Conservation (phyloP, 1,284 basidiomycete species). For the Porodaedalea pini region DNA sequence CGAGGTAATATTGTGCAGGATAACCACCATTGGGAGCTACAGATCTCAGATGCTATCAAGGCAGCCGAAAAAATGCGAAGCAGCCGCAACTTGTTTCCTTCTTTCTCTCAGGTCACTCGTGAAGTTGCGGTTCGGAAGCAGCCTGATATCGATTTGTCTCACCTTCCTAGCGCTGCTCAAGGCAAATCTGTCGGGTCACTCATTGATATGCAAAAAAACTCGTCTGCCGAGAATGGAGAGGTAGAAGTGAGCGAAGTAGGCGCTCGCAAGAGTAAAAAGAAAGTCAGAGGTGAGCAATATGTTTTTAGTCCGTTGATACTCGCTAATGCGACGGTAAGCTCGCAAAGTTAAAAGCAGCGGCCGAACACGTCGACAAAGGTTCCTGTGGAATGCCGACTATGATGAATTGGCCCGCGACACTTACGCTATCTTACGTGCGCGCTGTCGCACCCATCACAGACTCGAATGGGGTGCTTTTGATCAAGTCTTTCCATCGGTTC, state of each 20-base stretch:
- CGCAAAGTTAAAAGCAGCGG: conserved; percentile 16
- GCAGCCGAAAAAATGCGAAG: conserved; percentile 12
- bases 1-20: conserved; percentile 51
- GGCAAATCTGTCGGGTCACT: conserved; percentile 37
- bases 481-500: conserved; percentile 74
- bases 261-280: conserved; percentile 8
- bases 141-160: conserved; percentile 31
- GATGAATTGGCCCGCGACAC: conserved; percentile 86
- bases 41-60: conserved; percentile 36
- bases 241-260: not conserved
- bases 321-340: conserved; percentile 24
- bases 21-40: conserved; percentile 55
- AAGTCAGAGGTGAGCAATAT: conserved; percentile 3
- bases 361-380: conserved; percentile 51
- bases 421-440: conserved; percentile 75
- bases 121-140: conserved; percentile 19
- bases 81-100: conserved; percentile 41
- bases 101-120: conserved; percentile 14
- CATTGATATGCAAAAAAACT: conserved; percentile 32
- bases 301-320: not conserved
- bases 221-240: not conserved
- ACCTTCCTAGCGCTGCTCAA: conserved; percentile 25
- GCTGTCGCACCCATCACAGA: conserved; percentile 57
- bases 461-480: conserved; percentile 70
- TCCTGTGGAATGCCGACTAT: conserved; percentile 80